These are phyloP conservation scores for Phallus indusiatus DNA, from an alignment of 768 basidiomycete genomes.

Conservation along the genomic window DNA sequence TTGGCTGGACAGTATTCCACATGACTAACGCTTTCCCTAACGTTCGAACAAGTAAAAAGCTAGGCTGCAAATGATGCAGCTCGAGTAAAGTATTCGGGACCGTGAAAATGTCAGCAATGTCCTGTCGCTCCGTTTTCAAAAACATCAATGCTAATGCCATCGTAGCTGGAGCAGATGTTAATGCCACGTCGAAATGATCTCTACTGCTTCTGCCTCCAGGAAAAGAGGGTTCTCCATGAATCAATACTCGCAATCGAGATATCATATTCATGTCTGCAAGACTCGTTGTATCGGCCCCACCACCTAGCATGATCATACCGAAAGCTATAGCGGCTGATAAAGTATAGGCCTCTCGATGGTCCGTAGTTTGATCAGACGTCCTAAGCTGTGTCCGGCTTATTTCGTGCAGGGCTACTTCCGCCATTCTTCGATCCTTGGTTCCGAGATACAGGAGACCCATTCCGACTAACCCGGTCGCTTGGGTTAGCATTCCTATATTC, in stretches of 20 bases:
- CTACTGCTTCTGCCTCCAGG: conserved; percentile 15
- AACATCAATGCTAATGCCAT: conserved; percentile 92
- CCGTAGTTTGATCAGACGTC: conserved; percentile 75
- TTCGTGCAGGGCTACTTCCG: conserved; percentile 82
- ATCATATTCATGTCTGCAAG: conserved; percentile 70
- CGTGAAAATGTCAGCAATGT: conserved; percentile 77
- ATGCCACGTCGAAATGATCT: conserved; percentile 67
- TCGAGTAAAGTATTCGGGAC: conserved; percentile 75
- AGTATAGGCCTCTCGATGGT: conserved; percentile 88
- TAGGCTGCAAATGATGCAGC: conserved; percentile 81
- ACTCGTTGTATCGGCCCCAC: conserved; percentile 51
- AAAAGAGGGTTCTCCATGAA: conserved; percentile 52
- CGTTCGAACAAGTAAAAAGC: conserved; percentile 74
- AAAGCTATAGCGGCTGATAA: conserved; percentile 84
- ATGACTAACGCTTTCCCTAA: conserved; percentile 72
- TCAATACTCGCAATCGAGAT: conserved; percentile 57
- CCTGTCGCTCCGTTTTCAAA: conserved; percentile 70
- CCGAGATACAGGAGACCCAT: conserved; percentile 88
- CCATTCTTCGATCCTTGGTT: conserved; percentile 81
- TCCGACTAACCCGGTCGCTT: conserved; percentile 80
- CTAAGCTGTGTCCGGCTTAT: conserved; percentile 70
- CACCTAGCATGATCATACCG: conserved; percentile 94
- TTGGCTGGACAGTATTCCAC: conserved; percentile 73
- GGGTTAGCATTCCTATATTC: conserved; percentile 83
- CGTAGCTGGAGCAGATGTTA: conserved; percentile 88